Base-by-base conservation (phyloP, 768 basidiomycete genomes). In the Lentinus brumalis region DNA sequence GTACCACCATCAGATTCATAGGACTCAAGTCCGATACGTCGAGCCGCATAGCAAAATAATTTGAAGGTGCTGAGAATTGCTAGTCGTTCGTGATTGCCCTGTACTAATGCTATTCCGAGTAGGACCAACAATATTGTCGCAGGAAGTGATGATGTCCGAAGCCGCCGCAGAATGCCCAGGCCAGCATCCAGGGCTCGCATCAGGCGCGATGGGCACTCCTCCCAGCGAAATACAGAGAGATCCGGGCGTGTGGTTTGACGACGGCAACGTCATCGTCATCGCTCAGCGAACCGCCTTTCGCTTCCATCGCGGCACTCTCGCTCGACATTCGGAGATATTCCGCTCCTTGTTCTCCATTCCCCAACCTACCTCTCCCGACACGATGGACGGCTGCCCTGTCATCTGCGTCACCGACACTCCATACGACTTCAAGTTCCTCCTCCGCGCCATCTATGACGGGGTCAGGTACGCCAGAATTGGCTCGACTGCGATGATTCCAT, bases 181-280 rank as follows among this genome's bases (percentile, higher is more conserved):
- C n/a, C 44, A 16, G 21, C 3, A 26, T 16, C 16, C 16, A 2
- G n/a, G 16, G 44, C n/a, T 16, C 9, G 21, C 44, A 44, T 14
- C 6, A 16, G 44, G 2, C 21, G 21, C 21, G 21, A 26, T 26
- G 21, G 21, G 21, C 21, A 26, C 21, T 26, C 21, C 44, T 26
- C 47, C 5, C 47, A 50, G 7, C n/a, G 26, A 6, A 1, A 7
- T 29, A 10, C 26, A 47, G 14, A 29, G 44, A 12, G n/a, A 38
- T 15, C 9, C 8, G 3, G 57, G 51, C 6, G 26, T 62, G 66
- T 91, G 87, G 87, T 90, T 91, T 68, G 62, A 73, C 0, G 89
- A 91, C 64, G 89, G 89, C 8, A 91, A 88, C 65, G 74, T 89
- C 49, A 75, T 89, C 50, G 78, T 91, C 51, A 71, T 88, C 47